Evolutionary conservation across 176 grass and related monocot species (phyloP), one percentile per base, ranked within the genome.

Genomic region (Phyllostachys edulis): DNA sequence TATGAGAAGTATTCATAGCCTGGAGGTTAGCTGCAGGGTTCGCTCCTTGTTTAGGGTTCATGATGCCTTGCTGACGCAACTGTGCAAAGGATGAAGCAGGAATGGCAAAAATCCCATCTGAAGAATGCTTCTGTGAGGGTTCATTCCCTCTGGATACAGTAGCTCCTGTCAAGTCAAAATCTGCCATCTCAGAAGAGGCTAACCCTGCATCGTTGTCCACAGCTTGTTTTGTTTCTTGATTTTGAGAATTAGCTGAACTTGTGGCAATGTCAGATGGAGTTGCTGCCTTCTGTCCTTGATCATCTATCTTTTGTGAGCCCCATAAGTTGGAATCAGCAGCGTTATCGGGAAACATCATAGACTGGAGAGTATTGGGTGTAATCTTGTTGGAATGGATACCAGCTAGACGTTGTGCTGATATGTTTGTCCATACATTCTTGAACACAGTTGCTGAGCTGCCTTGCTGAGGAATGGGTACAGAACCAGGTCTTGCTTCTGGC

Each of bases 401-500:
- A 71, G 89, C 51, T 82, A 82, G 62, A 83, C 82, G 91, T 69
- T 95, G 95, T 69, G 90, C 85, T 41, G 93, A 87, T 88, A 98
- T 88, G 67, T 98, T 95, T 80, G 91, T 92, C 92, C 96, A 98
- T 67, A 95, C 96, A 90, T 98, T 93, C 70, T 93, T 89, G 84
- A 98, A 98, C 74, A 93, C 90, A 24, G 89, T 93, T 79, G 90
- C 86, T 61, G 90, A 75, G 59, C 90, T 91, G 59, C 59, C 63
- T 85, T 92, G 92, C 69, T 89, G 89, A 90, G 88, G 74, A 60
- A 83, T 82, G 71, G 87, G 69, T 69, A 65, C 81, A 57, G 81
- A 87, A 84, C 82, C 38, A 71, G 87, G 55, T 72, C 52, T 88
- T 73, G 85, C 59, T 41, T 87, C 89, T 66, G 91, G 38, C 17